Evolutionary conservation across 345 rosid genomes (phyloP).

Genomic region (Firmiana major): DNA sequence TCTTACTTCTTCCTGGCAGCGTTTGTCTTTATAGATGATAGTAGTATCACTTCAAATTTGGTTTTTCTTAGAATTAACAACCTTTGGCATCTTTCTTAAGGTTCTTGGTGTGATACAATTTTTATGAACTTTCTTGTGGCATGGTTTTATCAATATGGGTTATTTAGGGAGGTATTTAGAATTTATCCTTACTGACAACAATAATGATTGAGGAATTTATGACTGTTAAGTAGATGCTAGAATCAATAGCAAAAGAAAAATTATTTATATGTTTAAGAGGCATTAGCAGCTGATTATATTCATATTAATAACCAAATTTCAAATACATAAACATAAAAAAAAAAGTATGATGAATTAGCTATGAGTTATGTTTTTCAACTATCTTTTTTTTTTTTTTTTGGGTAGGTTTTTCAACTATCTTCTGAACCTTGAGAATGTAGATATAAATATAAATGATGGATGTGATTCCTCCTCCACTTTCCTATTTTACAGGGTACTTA

Average conservation of each 20-base stretch:
- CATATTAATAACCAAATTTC: not conserved
- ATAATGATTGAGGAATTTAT: not conserved
- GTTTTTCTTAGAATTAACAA: not conserved
- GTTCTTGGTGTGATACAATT: not conserved
- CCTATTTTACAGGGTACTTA: not conserved
- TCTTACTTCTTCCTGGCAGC: not conserved
- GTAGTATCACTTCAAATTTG: not conserved
- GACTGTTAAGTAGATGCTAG: not conserved
- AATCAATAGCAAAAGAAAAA: not conserved
- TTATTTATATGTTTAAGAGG: not conserved
- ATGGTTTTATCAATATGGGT: not conserved
- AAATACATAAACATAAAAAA: not conserved
- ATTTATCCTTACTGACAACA: not conserved
- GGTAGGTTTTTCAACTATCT: not conserved
- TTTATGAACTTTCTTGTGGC: not conserved
- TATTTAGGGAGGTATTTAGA: not conserved
- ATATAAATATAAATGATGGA: not conserved
- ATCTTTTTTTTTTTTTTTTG: no score
- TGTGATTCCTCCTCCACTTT: not conserved
- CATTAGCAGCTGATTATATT: not conserved
- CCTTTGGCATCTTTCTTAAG: not conserved
- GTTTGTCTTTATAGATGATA: not conserved
- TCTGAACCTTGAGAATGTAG: no score
- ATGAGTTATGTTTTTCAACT: not conserved
- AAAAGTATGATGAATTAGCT: not conserved